Percentiles rank a stretch among this genome's conserved stretches.
Evolutionary conservation across 148 eudicot genomes (phyloP).

Genomic region (Cornus florida): DNA sequence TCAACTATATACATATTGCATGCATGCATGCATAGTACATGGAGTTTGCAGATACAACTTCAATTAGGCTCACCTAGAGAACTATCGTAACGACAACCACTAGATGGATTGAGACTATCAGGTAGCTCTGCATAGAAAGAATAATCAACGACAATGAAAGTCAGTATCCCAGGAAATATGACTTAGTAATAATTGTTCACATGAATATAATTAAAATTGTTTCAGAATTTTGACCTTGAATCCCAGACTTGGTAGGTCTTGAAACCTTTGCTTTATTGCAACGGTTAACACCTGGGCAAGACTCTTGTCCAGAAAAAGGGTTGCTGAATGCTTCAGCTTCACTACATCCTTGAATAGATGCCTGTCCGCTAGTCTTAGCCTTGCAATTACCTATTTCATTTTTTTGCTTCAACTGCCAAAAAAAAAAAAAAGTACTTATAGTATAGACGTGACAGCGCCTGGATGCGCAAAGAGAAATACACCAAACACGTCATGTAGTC

Average conservation of each 20-base stretch:
- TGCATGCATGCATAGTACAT: background rate
- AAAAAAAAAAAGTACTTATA: background rate
- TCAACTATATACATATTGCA: no score
- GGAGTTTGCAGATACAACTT: constrained; percentile 2
- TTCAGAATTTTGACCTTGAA: constrained; percentile 25
- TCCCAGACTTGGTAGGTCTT: constrained; percentile 15
- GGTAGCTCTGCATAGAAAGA: constrained; percentile 27
- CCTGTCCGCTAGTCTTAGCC: background rate
- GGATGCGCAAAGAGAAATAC: background rate
- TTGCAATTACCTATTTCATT: constrained; percentile 3
- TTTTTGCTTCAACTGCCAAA: constrained; percentile 13
- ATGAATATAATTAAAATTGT: background rate
- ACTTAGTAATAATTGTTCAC: background rate
- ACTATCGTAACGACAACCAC: constrained; percentile 39
- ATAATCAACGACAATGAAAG: background rate
- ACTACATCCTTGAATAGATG: constrained; percentile 4
- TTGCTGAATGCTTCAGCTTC: constrained; percentile 8
- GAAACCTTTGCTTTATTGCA: no score
- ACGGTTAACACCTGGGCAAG: no score
- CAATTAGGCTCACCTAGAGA: constrained; percentile 41
- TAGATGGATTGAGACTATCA: constrained; percentile 20
- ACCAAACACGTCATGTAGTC: background rate
- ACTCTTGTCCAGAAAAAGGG: background rate
- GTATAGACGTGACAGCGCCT: constrained; percentile 4
- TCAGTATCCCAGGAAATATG: no score